Evolutionary conservation across 345 rosid genomes (phyloP), one percentile per base, ranked within the genome.

Genomic region (Clarkia xantiana): DNA sequence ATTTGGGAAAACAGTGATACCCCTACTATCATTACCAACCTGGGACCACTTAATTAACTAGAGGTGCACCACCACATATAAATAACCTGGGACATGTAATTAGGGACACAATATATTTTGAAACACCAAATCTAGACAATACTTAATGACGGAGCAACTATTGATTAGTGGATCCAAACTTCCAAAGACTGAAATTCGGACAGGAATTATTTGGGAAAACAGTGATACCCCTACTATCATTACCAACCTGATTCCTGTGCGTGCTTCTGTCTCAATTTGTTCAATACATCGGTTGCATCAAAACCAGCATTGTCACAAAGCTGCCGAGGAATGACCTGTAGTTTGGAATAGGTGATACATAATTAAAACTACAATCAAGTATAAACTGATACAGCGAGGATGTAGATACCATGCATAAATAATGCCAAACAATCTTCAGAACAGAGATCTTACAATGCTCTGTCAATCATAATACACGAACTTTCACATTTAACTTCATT

Each of bases 231-330:
- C 36, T 29, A 29, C 36, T 23, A 23, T 3, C 29, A 23, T 6
- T 23, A 29, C 73, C 52, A 58, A 93, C 99, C 96, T 42, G 87
- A 80, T 55, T 81, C 82, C 62, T 77, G 84, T 16, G 91, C 90
- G 68, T 93, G 99, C 52, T 93, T 93, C 73, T 87, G 95, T 61
- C 99, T 79, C 51, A 87, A 65, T 76, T 93, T 93, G 74, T 87
- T 93, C 69, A 93, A 71, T 51, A 93, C 88, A 70, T 93, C 99
- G 70, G 96, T 93, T 39, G 99, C 95, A 70, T 93, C 99, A 73
- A 84, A 93, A 58, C 96, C 99, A 61, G 99, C 99, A 77, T 93
- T 93, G 70, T 87, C 96, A 67, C 96, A 93, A 45, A 93, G 75
- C 54, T 93, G 99, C 36, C 95, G 64, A 52, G 99, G 99, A 61